Base-by-base conservation (phyloP, 2,329 filamentous ascomycete genomes). In the Pseudogymnoascus sp. region DNA sequence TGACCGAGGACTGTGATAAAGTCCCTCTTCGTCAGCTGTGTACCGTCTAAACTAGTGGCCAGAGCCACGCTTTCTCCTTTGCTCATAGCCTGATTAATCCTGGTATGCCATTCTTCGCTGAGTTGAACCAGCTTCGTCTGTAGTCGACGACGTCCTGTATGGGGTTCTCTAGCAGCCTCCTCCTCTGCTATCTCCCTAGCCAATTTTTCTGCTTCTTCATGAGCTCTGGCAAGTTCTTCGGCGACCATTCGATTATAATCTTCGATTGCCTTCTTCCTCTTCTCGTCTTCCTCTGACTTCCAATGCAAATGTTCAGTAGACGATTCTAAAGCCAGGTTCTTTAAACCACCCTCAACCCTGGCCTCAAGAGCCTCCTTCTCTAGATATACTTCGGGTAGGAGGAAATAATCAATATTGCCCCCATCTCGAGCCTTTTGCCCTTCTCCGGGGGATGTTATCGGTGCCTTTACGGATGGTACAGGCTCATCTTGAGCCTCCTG, bases 141-240 rank as follows among this genome's bases (percentile, higher is more conserved):
- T 54, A 54, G 28, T 34, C 47, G 47, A 54, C 47, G 47, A 54
- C 47, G 47, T 18, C 47, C 47, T 16, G 47, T 54, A 54, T 54
- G 47, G 9, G 47, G 28, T 34, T 54, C 47, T 20, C n/a, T 28
- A 4, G 28, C 47, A 54, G 47, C 47, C 20, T 54, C 28, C 32
- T 54, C 47, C 14, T 32, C 47, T 20, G n/a, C n/a, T 20, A 54
- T 5, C 28, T 54, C 47, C 14, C 28, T 54, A 7, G 47, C 47
- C 47, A 54, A 32, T 32, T 54, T 54, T 6, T 32, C 47, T 54
- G 47, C 47, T 18, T 32, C 47, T 54, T 28, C 47, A 20, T 54
- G 47, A 54, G 47, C 47, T 14, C n/a, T 54, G 28, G 47, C 47
- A 28, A 54, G 47, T 54, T 54, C 28, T 32, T 32, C 47, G 5